phyloP scores from a whole-genome alignment of 208 protist species.

The Endotrypanum monterogeii region DNA sequence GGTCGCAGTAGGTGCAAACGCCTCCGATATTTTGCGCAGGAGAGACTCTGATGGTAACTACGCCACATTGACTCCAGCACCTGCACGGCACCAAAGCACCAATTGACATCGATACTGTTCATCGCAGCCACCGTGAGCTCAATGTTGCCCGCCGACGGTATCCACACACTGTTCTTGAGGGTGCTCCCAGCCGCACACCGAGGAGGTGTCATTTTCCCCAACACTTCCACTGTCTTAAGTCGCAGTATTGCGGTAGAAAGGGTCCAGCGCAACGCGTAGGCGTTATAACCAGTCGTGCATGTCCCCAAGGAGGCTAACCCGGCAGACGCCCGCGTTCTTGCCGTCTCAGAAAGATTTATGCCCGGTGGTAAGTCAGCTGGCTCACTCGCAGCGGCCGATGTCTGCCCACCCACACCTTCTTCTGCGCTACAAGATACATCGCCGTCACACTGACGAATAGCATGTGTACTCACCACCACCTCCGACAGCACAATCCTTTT shows the following conservation, averaged over 20 bases:
- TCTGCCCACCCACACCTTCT: not conserved
- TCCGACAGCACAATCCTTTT: constrained; percentile 17
- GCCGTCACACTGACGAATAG: not conserved
- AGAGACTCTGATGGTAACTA: constrained; percentile 50
- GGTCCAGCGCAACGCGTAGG: constrained; percentile 22
- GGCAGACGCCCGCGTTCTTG: no score
- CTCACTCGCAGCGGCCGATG: not conserved
- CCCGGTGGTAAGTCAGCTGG: not conserved
- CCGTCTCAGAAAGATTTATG: no score
- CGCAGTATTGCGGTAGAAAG: constrained; percentile 17
- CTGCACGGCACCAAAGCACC: constrained; percentile 65
- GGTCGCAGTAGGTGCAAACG: constrained; percentile 52
- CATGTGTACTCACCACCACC: constrained; percentile 21
- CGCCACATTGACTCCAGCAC: constrained; percentile 40
- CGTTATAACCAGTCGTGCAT: not conserved
- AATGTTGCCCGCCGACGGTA: constrained; percentile 16
- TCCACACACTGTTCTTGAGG: constrained; percentile 8
- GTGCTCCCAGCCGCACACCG: constrained; percentile 9
- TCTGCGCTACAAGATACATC: not conserved
- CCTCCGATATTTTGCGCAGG: constrained; percentile 55
- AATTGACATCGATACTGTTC: constrained; percentile 20
- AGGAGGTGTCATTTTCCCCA: constrained; percentile 22
- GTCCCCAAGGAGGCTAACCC: not conserved
- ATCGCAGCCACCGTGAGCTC: constrained; percentile 24
- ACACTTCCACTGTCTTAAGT: constrained; percentile 18